These are phyloP conservation scores for Metarhizium sp. DNA, from an alignment of 2,329 filamentous ascomycete species.

Conservation along the genomic window DNA sequence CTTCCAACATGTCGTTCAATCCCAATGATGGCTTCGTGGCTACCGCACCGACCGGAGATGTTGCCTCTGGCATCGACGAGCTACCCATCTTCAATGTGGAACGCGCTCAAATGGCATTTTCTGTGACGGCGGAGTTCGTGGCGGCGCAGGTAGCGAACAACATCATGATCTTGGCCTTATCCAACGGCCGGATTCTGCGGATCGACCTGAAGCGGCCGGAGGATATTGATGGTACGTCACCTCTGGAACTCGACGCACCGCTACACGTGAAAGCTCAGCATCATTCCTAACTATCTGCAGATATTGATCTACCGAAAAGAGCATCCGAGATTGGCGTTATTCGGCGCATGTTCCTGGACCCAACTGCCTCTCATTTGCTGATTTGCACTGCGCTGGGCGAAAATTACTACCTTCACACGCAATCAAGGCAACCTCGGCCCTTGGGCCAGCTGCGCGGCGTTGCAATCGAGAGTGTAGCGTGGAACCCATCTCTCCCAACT, in stretches of 20 bases:
- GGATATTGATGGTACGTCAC: constrained; percentile 73
- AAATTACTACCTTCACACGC: constrained; percentile 96
- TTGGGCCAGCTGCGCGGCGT: constrained; percentile 79
- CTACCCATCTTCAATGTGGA: constrained; percentile 93
- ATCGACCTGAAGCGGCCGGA: constrained; percentile 91
- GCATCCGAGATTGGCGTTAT: constrained; percentile 86
- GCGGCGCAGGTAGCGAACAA: constrained; percentile 97
- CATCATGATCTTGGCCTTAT: constrained; percentile 84
- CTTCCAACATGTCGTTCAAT: constrained; percentile 26
- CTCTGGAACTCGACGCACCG: background rate
- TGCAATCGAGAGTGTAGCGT: constrained; percentile 79
- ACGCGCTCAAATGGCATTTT: constrained; percentile 86
- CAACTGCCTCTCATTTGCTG: constrained; percentile 88
- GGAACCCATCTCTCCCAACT: constrained; percentile 89
- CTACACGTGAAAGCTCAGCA: background rate
- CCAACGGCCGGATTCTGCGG: constrained; percentile 82
- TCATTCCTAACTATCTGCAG: constrained; percentile 33
- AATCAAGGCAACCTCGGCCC: constrained; percentile 78
- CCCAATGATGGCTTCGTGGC: constrained; percentile 59
- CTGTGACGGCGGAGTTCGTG: constrained; percentile 89
- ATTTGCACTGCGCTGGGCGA: constrained; percentile 87
- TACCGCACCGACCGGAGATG: constrained; percentile 47
- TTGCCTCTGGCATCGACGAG: constrained; percentile 49
- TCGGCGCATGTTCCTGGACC: constrained; percentile 92
- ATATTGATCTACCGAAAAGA: constrained; percentile 95